Base-by-base conservation (phyloP, 352 stramenopile genomes). In the Pythium guiyangense region DNA sequence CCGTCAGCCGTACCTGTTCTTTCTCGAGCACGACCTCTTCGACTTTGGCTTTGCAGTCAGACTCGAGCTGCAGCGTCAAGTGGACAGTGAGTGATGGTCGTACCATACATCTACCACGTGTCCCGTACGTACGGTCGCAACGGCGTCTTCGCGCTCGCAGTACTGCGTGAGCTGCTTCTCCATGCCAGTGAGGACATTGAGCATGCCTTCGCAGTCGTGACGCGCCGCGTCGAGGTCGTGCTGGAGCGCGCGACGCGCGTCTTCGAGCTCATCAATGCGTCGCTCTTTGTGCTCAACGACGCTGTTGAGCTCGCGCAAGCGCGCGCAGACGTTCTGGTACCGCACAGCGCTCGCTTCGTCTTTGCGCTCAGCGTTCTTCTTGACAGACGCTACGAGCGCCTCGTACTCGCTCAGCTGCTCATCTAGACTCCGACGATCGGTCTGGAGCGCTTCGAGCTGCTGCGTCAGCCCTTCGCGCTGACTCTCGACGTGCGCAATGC, bases 101-200 rank as follows among this genome's bases (percentile, higher is more conserved):
- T 39, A 43, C 5, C 20, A 47, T 6, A 14, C 29, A 37, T 6
- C 2, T 4, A 6, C 20, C 37, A 6, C 25, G 29, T 25, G 31
- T 45, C 53, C 9, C 5, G 10, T 27, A 34, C 54, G 27, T 55
- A 90, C 83, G 69, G 90, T 78, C 15, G 79, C 59, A 0, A 94
- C 81, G 15, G 79, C 78, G 22, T 92, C 81, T 60, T 94, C 84
- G 18, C 84, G 66, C 9, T 77, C 59, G 31, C 73, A 86, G 49
- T 92, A 94, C 50, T 91, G 79, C 25, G 70, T 87, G 22, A 94
- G 56, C 54, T 92, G 84, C 37, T 90, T 92, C 54, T 94, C 84
- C 84, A 94, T 94, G 20, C 69, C 79, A 22, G 72, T 88, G 47
- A 94, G 74, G 31, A 94, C 84, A 18, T 76, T 74, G 4, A 94